Base-by-base conservation (phyloP, 176 grass and related monocot genomes). In the Calamus simplicifolius region DNA sequence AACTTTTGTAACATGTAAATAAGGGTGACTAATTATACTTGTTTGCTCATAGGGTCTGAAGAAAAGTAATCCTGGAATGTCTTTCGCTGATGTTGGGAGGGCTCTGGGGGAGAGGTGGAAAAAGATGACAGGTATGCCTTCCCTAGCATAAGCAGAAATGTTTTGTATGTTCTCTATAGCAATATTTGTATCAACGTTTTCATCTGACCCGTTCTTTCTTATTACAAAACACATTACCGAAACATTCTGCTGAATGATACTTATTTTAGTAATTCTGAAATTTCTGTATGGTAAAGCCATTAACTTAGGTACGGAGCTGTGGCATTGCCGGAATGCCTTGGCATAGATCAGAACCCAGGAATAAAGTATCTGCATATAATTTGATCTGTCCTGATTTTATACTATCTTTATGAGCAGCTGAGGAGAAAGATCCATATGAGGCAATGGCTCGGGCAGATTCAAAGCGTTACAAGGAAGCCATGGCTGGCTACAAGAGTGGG, bases 101-200 rank as follows among this genome's bases (percentile, higher is more conserved):
- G 85, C 82, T 55, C 89, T 93, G n/a, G 77, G 89, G 25, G 84
- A 93, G 62, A 87, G 67, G 54, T 93, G 89, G 89, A 75, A 87
- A 31, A 93, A 84, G 64, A 78, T 93, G 89, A 51, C 89, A 78
- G 64, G 89, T 93, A 84, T 2, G 28, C 35, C 25, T 60, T 59
- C 21, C 21, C 21, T 23, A 23, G 21, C 1, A 23, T 23, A 23
- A 23, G 21, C 21, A 23, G 21, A 23, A 23, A 23, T 23, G 21
- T 23, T 30, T 19, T 29, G 31, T 23, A 23, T 23, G 21, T 23
- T 23, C 21, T 25, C 25, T 3, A 8, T 58, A 38, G 0, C 35
- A 2, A 38, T 38, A 10, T 43, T 10, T 43, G 35, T 23, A 23
- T 23, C 21, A 23, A 23, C 21, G 21, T 23, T 23, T 23, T 23